These are phyloP conservation scores for Aristolochia fimbriata DNA, from an alignment of 164 flowering plant species.

Conservation along the genomic window DNA sequence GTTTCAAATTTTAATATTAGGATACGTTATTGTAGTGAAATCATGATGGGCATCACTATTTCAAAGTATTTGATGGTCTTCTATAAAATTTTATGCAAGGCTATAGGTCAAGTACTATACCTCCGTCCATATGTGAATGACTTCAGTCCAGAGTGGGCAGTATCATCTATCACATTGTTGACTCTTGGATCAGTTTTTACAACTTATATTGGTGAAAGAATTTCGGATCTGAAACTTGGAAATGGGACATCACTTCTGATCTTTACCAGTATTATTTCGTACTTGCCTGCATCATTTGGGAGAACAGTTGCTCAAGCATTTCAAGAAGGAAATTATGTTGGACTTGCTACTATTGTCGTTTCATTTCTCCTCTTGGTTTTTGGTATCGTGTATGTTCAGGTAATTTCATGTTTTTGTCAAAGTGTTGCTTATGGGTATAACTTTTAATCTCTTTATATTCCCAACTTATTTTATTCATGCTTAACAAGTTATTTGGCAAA, in stretches of 20 bases:
- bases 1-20: no score
- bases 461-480: no score
- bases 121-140: constrained; percentile 96
- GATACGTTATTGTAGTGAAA: background rate
- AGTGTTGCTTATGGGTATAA: background rate
- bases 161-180: constrained; percentile 70
- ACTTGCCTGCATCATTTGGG: constrained; percentile 98
- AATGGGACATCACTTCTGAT: constrained; percentile 96
- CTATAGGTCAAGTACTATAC: constrained; percentile 88
- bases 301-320: constrained; percentile 76
- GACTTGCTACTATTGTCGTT: constrained; percentile 51
- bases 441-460: background rate
- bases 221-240: constrained; percentile 94
- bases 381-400: constrained; percentile 98
- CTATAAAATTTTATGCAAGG: constrained; percentile 32
- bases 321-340: constrained; percentile 87
- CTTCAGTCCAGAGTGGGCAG: constrained; percentile 81
- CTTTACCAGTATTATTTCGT: constrained; percentile 93
- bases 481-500: constrained; percentile 10
- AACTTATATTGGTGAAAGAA: constrained; percentile 86
- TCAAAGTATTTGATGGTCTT: background rate
- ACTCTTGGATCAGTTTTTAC: constrained; percentile 93
- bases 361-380: constrained; percentile 82
- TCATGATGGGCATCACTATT: background rate
- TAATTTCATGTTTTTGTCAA: constrained; percentile 12